Evolutionary conservation across 352 stramenopile species (phyloP), one percentile per base, ranked within the genome.

Genomic region (Phytopythium vexans): DNA sequence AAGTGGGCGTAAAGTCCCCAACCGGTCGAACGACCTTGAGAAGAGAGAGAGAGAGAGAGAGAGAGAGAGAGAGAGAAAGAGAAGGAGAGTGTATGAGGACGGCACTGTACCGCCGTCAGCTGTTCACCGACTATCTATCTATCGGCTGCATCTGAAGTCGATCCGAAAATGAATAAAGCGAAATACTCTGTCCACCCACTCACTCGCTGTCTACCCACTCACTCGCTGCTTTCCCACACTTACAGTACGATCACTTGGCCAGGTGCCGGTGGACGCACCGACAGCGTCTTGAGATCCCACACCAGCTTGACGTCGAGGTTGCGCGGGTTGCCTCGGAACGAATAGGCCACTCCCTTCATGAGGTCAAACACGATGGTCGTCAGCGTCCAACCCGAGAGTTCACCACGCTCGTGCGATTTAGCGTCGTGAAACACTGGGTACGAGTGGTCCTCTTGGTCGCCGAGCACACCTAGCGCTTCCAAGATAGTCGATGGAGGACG

Each of bases 381-480:
- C 33, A 91, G 65, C 42, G 80, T 91, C 75, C 75, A 89, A 15
- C 79, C 79, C 1, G 77, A 89, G 32, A 89, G 52, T 32, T 91
- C 80, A 3, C 80, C 77, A 1, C 60, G 58, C 11, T 62, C 60
- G 44, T 91, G 80, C 3, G 77, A 91, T n/a, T 62, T 33, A 9
- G 50, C 55, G 44, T 91, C 77, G 34, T 91, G 81, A 49, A 77
- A 89, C n/a, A 88, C 63, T 6, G 77, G 77, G 59, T 68, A 91
- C 32, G 62, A 60, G 36, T 41, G 62, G 52, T 91, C 80, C 40
- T 72, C 54, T 58, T 89, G 77, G 41, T 91, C 77, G 7, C 81
- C 81, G 3, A 91, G 76, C n/a, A 91, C 49, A 1, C n/a, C 39
- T 7, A 91, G 53, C 7, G 75, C 73, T 8, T 83, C 65, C 4